Evolutionary conservation across 345 rosid species (phyloP), one percentile per base, ranked within the genome.

Genomic region (Erodium maritimum): DNA sequence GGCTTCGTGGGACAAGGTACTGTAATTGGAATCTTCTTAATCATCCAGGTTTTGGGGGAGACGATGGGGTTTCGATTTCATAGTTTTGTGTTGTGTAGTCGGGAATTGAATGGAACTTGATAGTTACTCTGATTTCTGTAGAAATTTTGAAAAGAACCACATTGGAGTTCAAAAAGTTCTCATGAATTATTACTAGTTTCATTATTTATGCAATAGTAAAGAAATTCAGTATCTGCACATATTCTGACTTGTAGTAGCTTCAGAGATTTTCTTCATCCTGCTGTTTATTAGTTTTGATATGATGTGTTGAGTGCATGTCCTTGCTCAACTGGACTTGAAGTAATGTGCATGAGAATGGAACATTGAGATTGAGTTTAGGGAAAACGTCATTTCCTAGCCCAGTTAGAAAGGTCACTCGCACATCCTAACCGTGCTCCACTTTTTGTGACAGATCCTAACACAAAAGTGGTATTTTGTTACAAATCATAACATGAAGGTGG

Each of bases 1-100:
- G 25, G 91, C 91, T 48, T 78, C 96, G 4, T 88, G 97, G 97
- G 96, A 91, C 50, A 91, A 91, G 81, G 95, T 83, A 69, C 22
- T 19, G 11, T 18, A 24, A 21, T 42, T 42, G 50, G 25, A 17
- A 22, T 12, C 14, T 17, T 19, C 25, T 13, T 57, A 18, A 29
- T 29, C 8, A 8, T 29, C 34, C 34, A 29, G 34, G 8, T 3
- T 42, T 3, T 34, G 20, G 4, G 19, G 17, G 48, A 19, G 20
- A 16, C n/a, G n/a, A n/a, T n/a, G 34, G 34, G 5, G 34, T 37
- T 55, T 7, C 37, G 18, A 21, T 37, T 25, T 46, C 17, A 33
- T 33, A 18, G 58, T 3, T 52, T 63, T 61, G 0, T 46, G 16
- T 37, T 58, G 23, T 42, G 1, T 42, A 3, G 17, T 42, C 12